Conservation (phyloP, 1,139 yeast genomes). For the Wickerhamomyces sp. region DNA sequence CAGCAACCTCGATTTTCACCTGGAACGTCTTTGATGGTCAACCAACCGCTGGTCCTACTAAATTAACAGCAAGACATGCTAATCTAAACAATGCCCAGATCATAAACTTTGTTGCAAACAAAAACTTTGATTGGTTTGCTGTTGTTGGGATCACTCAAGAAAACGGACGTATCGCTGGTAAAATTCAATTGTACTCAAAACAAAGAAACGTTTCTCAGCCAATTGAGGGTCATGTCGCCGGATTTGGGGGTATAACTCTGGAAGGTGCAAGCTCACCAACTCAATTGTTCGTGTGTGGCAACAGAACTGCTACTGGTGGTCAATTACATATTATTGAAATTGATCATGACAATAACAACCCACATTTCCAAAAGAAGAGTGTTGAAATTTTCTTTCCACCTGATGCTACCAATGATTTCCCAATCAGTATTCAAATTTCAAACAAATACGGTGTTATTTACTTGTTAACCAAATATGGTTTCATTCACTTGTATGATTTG, state of each 20-base stretch:
- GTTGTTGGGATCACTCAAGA: slow-evolving; percentile 94
- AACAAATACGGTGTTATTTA: slow-evolving; percentile 82
- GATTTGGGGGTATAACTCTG: slow-evolving; percentile 71
- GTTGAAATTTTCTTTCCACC: slow-evolving; percentile 96
- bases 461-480: slow-evolving; percentile 91
- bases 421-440: slow-evolving; percentile 86
- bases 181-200: slow-evolving; percentile 86
- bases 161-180: slow-evolving; percentile 93
- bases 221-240: slow-evolving; percentile 96
- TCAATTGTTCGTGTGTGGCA: slow-evolving; percentile 83
- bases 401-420: slow-evolving; percentile 95
- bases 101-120: slow-evolving; percentile 83
- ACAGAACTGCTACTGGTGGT: slow-evolving; percentile 72
- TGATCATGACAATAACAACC: slow-evolving; percentile 80
- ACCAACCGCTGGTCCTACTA: slow-evolving; percentile 67
- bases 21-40: slow-evolving; percentile 86
- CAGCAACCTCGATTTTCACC: slow-evolving; percentile 66
- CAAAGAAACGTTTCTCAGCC: slow-evolving; percentile 92
- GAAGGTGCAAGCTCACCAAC: slow-evolving; percentile 75
- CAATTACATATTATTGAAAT: slow-evolving; percentile 91
- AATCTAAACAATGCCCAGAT: slow-evolving; percentile 79
- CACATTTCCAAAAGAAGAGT: slow-evolving; percentile 88
- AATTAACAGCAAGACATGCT: slow-evolving; percentile 80
- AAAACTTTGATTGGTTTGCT: slow-evolving; percentile 87
- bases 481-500: slow-evolving; percentile 90